Percentiles rank a stretch among this genome's conserved stretches.
Evolutionary conservation across 345 rosid genomes (phyloP).

Genomic region (Eucalyptus curtisii): DNA sequence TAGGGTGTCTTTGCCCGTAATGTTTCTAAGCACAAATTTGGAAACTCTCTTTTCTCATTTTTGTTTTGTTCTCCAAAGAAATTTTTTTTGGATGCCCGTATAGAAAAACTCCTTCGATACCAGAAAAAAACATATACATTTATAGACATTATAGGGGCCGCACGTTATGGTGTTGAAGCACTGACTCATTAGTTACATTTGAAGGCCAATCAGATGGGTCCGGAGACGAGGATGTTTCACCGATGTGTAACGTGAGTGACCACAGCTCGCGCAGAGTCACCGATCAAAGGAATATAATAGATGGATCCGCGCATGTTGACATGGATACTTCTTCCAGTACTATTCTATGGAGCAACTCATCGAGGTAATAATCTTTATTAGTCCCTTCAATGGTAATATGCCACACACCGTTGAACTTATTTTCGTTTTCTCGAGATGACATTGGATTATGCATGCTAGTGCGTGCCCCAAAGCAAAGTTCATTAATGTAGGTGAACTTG

Average conservation of each 20-base stretch:
- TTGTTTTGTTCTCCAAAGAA: not conserved
- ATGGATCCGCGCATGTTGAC: constrained; percentile 36
- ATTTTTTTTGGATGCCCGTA: not conserved
- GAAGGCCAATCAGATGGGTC: constrained; percentile 61
- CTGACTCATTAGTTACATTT: not conserved
- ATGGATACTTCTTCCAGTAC: constrained; percentile 26
- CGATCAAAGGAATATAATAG: constrained; percentile 33
- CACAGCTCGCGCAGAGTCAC: constrained; percentile 5
- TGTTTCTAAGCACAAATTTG: not conserved
- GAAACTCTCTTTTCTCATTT: not conserved
- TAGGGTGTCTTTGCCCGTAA: not conserved
- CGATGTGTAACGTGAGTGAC: constrained; percentile 22
- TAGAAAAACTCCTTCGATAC: not conserved
- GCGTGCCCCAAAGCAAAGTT: not conserved
- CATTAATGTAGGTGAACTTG: not conserved
- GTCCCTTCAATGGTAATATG: not conserved
- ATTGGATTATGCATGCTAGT: not conserved
- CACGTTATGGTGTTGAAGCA: not conserved
- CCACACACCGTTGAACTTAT: not conserved
- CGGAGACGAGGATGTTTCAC: constrained; percentile 59
- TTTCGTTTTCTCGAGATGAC: not conserved
- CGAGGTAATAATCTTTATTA: constrained; percentile 29
- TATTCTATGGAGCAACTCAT: constrained; percentile 66
- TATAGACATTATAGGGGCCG: not conserved
- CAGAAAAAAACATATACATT: not conserved